Evolutionary conservation across 2,329 filamentous ascomycete genomes (phyloP), one percentile per base, ranked within the genome.

Genomic region (Penicillium polonicum): DNA sequence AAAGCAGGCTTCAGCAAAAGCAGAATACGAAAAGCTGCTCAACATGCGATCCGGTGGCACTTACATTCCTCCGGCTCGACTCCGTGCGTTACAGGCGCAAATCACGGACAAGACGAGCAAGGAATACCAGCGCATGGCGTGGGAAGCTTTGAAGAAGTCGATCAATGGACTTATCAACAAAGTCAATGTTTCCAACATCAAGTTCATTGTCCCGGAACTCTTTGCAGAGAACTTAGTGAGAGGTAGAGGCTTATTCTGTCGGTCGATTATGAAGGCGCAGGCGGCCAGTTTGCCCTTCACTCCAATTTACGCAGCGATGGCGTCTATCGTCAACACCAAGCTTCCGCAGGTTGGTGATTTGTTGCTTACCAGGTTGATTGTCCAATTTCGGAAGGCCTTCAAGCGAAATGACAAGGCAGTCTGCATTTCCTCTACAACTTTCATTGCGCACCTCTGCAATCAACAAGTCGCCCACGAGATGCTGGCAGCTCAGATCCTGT

Each of bases 121-220:
- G 76, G 94, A 97, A 78, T 97, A 96, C 73, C 94, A 97, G 83
- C 90, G 94, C 68, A 96, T 99, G 91, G 92, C 92, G 9, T 99
- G 94, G 94, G 94, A 99, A 77, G 93, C 93, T 13, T 80, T 99
- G 70, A 99, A 99, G 80, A 99, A 99, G 81, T 94, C 90, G 48
- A 96, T 99, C 78, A 97, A 99, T 73, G 94, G 94, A 68, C 80
- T 99, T 64, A 96, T 99, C 83, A 99, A 99, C 83, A 99, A 99
- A 81, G 90, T 97, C 81, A 97, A 97, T 77, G 90, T 93, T 55
- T 91, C 90, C 35, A 99, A 99, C 75, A 97, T 99, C 83, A 97
- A 99, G 77, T 85, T 90, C 71, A 97, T 99, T 61, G 92, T 97
- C 25, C 93, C 93, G 2, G 94, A 99, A 78, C 82, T 99, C 45